These are phyloP conservation scores for Sphaerobolus stellatus DNA, from an alignment of 1,284 basidiomycete genomes.

Conservation along the genomic window DNA sequence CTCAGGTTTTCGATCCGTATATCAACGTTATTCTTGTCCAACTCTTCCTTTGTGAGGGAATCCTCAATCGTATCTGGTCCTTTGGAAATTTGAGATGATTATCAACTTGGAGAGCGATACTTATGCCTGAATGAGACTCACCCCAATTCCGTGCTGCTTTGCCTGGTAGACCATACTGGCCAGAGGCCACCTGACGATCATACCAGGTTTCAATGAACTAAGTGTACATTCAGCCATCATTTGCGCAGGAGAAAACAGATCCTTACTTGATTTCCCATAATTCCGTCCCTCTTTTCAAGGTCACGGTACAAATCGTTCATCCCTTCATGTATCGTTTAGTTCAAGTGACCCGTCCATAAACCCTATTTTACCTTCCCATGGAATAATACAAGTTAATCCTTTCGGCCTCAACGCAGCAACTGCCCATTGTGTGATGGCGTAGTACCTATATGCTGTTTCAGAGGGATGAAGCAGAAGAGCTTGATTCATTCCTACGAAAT, in stretches of 20 bases:
- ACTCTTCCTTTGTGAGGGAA: not conserved
- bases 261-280: not conserved
- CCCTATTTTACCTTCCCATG: not conserved
- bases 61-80: not conserved
- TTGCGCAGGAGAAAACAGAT: not conserved
- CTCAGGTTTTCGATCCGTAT: not conserved
- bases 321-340: not conserved
- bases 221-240: not conserved
- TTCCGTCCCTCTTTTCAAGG: not conserved
- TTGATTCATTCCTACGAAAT: not conserved
- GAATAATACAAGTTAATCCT: not conserved
- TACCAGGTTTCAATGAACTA: not conserved
- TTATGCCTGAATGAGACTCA: not conserved
- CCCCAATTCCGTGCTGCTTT: constrained; percentile 1
- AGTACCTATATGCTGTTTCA: not conserved
- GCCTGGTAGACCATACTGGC: not conserved
- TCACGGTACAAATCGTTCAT: not conserved
- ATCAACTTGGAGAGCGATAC: too few species aligned
- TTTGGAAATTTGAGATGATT: too few species aligned
- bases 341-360: not conserved
- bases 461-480: not conserved
- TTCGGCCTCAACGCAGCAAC: not conserved
- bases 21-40: not conserved
- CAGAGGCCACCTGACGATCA: not conserved
- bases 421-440: not conserved